These are phyloP conservation scores for Rhodotorula kratochvilovae DNA, from an alignment of 768 basidiomycete genomes.

Conservation along the genomic window DNA sequence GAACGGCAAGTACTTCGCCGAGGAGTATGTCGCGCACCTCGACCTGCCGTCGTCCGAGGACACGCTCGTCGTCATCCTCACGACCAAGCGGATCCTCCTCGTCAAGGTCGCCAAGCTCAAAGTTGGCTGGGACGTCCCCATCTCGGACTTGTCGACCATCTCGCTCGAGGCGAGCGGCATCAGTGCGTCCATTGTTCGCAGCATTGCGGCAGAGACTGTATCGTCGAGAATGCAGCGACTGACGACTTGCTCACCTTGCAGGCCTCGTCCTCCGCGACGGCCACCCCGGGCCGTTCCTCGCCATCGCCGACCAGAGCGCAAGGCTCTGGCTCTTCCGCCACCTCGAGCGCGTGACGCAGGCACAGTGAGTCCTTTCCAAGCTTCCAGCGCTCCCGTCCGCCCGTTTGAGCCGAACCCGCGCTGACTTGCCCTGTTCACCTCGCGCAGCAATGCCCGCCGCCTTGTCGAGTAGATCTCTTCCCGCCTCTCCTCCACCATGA, in stretches of 20 bases:
- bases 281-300: slow-evolving; percentile 52
- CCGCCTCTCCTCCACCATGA: no score
- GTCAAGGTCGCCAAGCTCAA: slow-evolving; percentile 80
- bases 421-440: background rate
- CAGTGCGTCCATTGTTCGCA: slow-evolving; percentile 21
- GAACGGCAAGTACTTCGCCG: slow-evolving; percentile 75
- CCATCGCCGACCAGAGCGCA: slow-evolving; percentile 43
- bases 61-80: slow-evolving; percentile 54
- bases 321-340: slow-evolving; percentile 42
- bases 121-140: slow-evolving; percentile 79
- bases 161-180: slow-evolving; percentile 88
- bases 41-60: slow-evolving; percentile 40
- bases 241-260: background rate
- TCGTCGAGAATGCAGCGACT: background rate
- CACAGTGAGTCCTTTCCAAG: background rate
- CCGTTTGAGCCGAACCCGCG: no score
- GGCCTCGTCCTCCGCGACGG: slow-evolving; percentile 66
- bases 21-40: slow-evolving; percentile 79
- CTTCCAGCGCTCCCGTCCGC: background rate
- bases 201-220: no score
- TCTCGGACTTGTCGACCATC: slow-evolving; percentile 78
- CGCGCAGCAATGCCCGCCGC: slow-evolving; percentile 3
- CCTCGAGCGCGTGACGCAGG: slow-evolving; percentile 33
- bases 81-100: slow-evolving; percentile 68
- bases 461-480: background rate